Evolutionary conservation across 2,329 filamentous ascomycete genomes (phyloP), one percentile per base, ranked within the genome.

Genomic region (Macrophomina pseudophaseolina): DNA sequence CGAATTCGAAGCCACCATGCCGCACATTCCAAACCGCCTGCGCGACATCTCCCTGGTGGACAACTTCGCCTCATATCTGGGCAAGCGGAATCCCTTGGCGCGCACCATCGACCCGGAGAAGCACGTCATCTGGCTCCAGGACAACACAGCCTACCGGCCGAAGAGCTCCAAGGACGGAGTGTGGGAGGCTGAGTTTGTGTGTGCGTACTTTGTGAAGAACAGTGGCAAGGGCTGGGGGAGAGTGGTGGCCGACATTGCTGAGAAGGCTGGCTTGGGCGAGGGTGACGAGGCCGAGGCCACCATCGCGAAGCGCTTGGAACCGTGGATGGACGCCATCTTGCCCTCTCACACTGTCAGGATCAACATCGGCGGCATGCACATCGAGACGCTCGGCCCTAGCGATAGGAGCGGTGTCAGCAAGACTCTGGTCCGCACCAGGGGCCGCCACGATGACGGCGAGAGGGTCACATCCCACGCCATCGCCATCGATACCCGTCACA

Each of bases 141-240:
- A 98, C 81, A 97, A 95, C 74, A 94, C 91, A 2, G 94, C 93
- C 4, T 94, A 90, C 76, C 87, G 87, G 68, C 72, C 76, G 30
- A 60, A 74, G 64, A 54, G 46, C 14, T 14, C 33, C 35, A 74
- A 75, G 69, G 68, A 70, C 52, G 80, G 67, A 72, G 73, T 18
- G 72, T 97, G 93, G 93, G 85, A 91, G 73, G 91, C 91, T 32
- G 92, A 97, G 75, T 93, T 94, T 69, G 88, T 97, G 0, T 88
- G 91, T 2, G 92, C 91, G 52, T 91, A 93, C 66, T 97, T 97
- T 72, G 87, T 90, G 69, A 88, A 88, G 73, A 83, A 91, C 71
- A 87, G 89, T 5, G 89, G 90, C 48, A 85, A 86, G 68, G 85
- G 88, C 68, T 79, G 93, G 1, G 86, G 90, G 49, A 86, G 90